These are phyloP conservation scores for Pelargonium citronellum DNA, from an alignment of 441 rosid genomes.

Conservation along the genomic window DNA sequence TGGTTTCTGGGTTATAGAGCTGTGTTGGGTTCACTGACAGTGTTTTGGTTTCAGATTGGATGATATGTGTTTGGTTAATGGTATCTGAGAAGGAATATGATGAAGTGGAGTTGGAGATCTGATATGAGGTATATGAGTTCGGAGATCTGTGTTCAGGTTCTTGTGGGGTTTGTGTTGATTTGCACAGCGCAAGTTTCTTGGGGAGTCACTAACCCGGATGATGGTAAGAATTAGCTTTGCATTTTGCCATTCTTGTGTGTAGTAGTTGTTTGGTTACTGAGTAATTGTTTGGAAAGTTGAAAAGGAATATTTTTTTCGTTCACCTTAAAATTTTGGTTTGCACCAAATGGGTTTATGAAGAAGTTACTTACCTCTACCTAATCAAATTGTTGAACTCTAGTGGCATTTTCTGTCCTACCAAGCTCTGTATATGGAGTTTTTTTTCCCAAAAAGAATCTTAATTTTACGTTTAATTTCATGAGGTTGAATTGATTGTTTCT, in stretches of 20 bases:
- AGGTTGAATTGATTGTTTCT: neutral
- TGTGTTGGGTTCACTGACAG: slow-evolving; percentile 14
- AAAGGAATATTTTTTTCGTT: neutral
- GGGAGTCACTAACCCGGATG: slow-evolving; percentile 62
- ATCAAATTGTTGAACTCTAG: too few species aligned
- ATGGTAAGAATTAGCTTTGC: slow-evolving; percentile 47
- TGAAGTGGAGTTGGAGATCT: slow-evolving; percentile 39
- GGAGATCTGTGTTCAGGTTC: slow-evolving; percentile 43
- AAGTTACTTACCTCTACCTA: neutral
- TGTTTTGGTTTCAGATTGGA: slow-evolving; percentile 40
- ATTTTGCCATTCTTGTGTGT: neutral
- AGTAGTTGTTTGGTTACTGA: slow-evolving; percentile 19
- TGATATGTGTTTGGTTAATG: slow-evolving; percentile 28
- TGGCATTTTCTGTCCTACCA: too few species aligned
- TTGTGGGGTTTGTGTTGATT: slow-evolving; percentile 50
- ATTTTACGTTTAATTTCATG: neutral
- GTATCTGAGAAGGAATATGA: slow-evolving; percentile 35
- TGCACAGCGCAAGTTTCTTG: slow-evolving; percentile 45
- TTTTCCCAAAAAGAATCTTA: too few species aligned
- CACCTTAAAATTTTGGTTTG: neutral
- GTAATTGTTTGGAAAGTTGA: slow-evolving; percentile 7
- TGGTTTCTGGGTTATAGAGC: slow-evolving; percentile 10
- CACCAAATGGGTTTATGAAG: neutral
- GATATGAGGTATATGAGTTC: slow-evolving; percentile 26
- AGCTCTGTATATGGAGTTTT: too few species aligned